Conservation (phyloP, 2,329 filamentous ascomycete species). For the Penicillium frequentans region DNA sequence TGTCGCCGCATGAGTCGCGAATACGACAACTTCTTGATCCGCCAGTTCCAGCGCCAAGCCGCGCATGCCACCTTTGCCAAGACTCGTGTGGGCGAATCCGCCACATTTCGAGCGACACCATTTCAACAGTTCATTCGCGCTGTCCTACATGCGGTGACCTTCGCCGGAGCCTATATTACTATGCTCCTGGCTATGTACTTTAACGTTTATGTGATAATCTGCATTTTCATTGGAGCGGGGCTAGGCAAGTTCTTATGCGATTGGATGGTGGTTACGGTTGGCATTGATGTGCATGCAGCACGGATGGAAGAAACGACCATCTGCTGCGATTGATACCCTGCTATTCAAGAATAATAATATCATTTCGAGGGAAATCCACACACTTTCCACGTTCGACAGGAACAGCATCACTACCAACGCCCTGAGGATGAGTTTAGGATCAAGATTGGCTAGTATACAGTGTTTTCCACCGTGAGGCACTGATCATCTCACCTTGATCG, state of each 20-base stretch:
- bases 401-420: no score
- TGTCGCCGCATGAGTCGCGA: slow-evolving; percentile 70
- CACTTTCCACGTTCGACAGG: no score
- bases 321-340: slow-evolving; percentile 5
- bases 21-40: slow-evolving; percentile 64
- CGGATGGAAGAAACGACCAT: slow-evolving; percentile 20
- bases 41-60: slow-evolving; percentile 23
- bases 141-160: slow-evolving; percentile 67
- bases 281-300: slow-evolving; percentile 7
- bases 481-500: no score
- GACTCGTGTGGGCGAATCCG: slow-evolving; percentile 34
- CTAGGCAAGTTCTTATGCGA: slow-evolving; percentile 23
- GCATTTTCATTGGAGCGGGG: slow-evolving; percentile 70
- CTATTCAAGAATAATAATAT: no score
- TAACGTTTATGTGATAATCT: slow-evolving; percentile 75
- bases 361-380: no score
- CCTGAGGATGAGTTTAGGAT: no score
- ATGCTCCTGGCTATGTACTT: slow-evolving; percentile 69
- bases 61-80: slow-evolving; percentile 43
- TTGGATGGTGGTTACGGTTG: slow-evolving; percentile 22
- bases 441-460: no score
- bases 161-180: slow-evolving; percentile 74
- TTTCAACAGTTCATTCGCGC: slow-evolving; percentile 54
- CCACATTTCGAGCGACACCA: neutral
- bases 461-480: no score